Evolutionary conservation across 768 basidiomycete genomes (phyloP).

Genomic region (Lactarius psammicola): DNA sequence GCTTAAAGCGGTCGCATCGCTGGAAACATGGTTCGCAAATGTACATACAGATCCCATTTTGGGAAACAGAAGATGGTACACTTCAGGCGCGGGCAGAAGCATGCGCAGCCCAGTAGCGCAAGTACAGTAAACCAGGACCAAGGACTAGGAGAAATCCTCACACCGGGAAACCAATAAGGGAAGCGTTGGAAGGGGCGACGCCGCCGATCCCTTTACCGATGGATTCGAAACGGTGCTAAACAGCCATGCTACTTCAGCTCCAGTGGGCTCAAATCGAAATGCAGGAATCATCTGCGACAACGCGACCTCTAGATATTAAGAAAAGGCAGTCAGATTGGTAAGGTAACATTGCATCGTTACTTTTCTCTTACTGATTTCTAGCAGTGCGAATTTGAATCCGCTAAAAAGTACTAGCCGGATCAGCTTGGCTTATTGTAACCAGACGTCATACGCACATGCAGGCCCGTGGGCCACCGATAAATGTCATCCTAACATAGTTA

Average conservation of each 20-base stretch:
- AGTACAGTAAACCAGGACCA: neutral
- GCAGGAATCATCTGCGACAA: neutral
- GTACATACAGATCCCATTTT: neutral
- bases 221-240: neutral
- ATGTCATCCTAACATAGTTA: neutral
- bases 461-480: neutral
- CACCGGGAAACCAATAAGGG: neutral
- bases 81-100: neutral
- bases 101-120: neutral
- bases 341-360: neutral
- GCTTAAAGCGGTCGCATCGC: neutral
- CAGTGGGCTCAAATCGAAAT: neutral
- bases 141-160: neutral
- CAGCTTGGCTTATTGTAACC: neutral
- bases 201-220: neutral
- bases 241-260: neutral
- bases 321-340: neutral
- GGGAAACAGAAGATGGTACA: neutral
- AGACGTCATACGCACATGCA: neutral
- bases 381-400: slow-evolving; percentile 7
- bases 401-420: neutral
- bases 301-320: neutral
- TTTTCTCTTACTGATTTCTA: slow-evolving; percentile 8
- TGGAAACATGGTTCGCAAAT: neutral
- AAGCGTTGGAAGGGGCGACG: neutral